phyloP scores from a whole-genome alignment of 2,329 filamentous ascomycete genomes.

The Thielaviopsis ethacetica region DNA sequence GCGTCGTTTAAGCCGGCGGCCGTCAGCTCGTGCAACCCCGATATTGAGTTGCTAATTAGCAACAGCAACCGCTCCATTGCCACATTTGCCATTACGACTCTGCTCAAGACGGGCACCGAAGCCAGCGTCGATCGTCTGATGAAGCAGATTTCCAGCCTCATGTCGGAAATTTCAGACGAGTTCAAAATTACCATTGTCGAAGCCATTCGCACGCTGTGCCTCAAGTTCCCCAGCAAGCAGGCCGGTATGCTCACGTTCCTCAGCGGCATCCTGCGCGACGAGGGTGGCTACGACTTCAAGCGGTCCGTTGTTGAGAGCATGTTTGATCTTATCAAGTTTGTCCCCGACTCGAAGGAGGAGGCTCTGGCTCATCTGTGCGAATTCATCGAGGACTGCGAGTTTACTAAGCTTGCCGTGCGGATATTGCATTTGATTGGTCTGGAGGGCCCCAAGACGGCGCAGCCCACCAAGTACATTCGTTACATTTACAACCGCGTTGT shows the following conservation, averaged over 20 bases:
- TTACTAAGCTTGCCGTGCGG: conserved; percentile 90
- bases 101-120: conserved; percentile 97
- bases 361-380: conserved; percentile 92
- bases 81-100: conserved; percentile 93
- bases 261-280: conserved; percentile 88
- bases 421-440: conserved; percentile 87
- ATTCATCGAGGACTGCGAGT: conserved; percentile 98
- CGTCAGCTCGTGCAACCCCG: conserved; percentile 86
- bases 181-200: conserved; percentile 99
- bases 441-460: conserved; percentile 86
- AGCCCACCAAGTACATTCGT: conserved; percentile 96
- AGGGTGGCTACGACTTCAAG: conserved; percentile 98
- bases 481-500: conserved; percentile 99
- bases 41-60: conserved; percentile 91
- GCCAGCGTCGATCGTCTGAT: conserved; percentile 91
- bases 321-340: conserved; percentile 98
- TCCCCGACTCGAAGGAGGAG: conserved; percentile 67
- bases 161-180: conserved; percentile 97
- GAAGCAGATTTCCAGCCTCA: conserved; percentile 97
- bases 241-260: conserved; percentile 95
- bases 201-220: conserved; percentile 84
- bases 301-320: conserved; percentile 95
- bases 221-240: conserved; percentile 98
- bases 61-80: conserved; percentile 96
- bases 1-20: conserved; percentile 91